Percentiles rank a stretch among this genome's conserved stretches.
Conservation (phyloP, 768 basidiomycete genomes). For the Kockovaella imperatae region DNA sequence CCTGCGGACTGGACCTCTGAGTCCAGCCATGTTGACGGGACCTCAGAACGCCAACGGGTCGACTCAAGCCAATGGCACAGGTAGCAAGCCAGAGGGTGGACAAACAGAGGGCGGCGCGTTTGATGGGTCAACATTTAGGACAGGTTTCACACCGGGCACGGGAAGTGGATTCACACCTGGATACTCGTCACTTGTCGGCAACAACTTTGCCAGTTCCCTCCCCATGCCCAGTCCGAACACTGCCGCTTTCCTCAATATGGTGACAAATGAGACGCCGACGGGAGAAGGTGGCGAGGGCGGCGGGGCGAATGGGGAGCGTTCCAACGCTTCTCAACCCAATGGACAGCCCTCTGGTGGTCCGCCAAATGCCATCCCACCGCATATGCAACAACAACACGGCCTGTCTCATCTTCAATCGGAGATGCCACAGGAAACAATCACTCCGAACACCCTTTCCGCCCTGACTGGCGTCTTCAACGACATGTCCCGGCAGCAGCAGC, state of each 20-base stretch:
- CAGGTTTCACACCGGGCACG: constrained; percentile 67
- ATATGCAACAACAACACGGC: constrained; percentile 24
- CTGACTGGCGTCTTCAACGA: constrained; percentile 69
- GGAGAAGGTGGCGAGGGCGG: constrained; percentile 19
- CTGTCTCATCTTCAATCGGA: constrained; percentile 21
- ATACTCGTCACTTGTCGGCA: constrained; percentile 47
- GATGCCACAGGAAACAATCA: constrained; percentile 47
- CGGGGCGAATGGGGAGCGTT: constrained; percentile 2
- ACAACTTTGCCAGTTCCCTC: constrained; percentile 50
- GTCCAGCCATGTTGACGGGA: constrained; percentile 90
- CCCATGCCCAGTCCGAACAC: constrained; percentile 81
- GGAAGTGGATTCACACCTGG: constrained; percentile 68
- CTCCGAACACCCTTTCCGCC: constrained; percentile 65
- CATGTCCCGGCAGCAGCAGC: constrained; percentile 35
- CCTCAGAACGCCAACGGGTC: constrained; percentile 48
- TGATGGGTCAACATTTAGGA: constrained; percentile 62
- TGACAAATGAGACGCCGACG: constrained; percentile 56
- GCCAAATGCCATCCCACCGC: constrained; percentile 31
- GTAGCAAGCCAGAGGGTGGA: constrained; percentile 2
- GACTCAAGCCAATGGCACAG: constrained; percentile 3
- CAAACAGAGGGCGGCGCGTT: constrained; percentile 47
- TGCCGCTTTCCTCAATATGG: constrained; percentile 84
- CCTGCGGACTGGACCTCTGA: constrained; percentile 84
- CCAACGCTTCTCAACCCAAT: background rate
- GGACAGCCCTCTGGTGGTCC: constrained; percentile 5